A percentile compares a stretch with the other conserved stretches of the same genome.
Conservation (phyloP, 306 rosid genomes). For the Pyrus communis region DNA sequence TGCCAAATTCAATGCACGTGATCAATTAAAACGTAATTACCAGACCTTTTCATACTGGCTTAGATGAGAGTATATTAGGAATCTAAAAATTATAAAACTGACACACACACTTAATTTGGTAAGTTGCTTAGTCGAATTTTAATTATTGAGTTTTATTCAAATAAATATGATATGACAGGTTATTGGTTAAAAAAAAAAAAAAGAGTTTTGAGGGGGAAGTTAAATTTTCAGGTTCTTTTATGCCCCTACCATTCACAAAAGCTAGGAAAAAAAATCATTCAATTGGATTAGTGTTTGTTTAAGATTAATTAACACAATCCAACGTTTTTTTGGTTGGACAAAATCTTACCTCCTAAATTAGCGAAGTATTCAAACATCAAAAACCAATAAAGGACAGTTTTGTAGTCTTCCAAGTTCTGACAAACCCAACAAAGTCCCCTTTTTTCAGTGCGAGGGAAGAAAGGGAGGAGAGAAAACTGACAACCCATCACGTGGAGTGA, state of each 20-base stretch:
- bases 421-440: conserved; percentile 11
- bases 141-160: too few species aligned
- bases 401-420: conserved; percentile 33
- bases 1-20: too few species aligned
- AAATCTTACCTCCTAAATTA: background rate
- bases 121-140: too few species aligned
- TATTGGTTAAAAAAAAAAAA: too few species aligned
- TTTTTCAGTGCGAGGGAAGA: conserved; percentile 14
- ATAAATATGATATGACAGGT: too few species aligned
- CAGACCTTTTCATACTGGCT: too few species aligned
- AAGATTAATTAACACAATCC: background rate
- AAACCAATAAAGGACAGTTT: background rate
- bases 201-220: too few species aligned
- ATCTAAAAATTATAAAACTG: too few species aligned
- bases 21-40: too few species aligned
- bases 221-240: background rate
- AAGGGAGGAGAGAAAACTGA: conserved; percentile 32
- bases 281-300: background rate
- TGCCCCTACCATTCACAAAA: background rate
- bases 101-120: too few species aligned
- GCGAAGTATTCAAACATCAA: background rate
- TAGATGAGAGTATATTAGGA: too few species aligned
- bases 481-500: conserved; percentile 50
- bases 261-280: background rate
- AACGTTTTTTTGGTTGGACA: background rate